phyloP scores from a whole-genome alignment of 371 early-diverging fungal genomes.

The Actinomortierella wolfii region DNA sequence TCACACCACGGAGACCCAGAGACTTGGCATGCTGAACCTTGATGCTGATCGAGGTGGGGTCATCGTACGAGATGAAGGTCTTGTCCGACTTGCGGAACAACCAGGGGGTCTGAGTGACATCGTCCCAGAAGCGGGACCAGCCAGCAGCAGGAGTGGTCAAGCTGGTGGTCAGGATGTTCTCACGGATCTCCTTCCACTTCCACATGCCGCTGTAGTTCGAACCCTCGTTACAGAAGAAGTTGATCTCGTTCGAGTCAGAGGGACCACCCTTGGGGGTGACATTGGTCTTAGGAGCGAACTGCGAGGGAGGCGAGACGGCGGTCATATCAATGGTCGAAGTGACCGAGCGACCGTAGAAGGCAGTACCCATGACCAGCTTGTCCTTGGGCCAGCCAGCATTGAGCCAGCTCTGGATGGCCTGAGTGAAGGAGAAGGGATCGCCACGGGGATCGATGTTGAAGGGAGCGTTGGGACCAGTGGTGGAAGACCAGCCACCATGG shows the following conservation, averaged over 20 bases:
- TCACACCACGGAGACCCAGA: slow-evolving; percentile 62
- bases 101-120: slow-evolving; percentile 72
- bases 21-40: slow-evolving; percentile 63
- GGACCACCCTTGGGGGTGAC: slow-evolving; percentile 58
- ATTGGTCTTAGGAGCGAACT: slow-evolving; percentile 46
- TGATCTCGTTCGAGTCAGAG: slow-evolving; percentile 48
- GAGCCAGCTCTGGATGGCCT: slow-evolving; percentile 62
- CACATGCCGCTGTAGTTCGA: slow-evolving; percentile 51
- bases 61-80: slow-evolving; percentile 69
- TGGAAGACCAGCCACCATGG: slow-evolving; percentile 64
- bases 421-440: slow-evolving; percentile 55
- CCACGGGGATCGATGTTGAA: slow-evolving; percentile 53
- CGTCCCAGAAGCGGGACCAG: slow-evolving; percentile 67
- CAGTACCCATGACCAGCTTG: slow-evolving; percentile 70
- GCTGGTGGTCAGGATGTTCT: slow-evolving; percentile 51
- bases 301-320: slow-evolving; percentile 27
- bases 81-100: slow-evolving; percentile 61
- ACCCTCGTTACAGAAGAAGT: slow-evolving; percentile 39
- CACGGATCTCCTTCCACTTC: slow-evolving; percentile 69
- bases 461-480: slow-evolving; percentile 72
- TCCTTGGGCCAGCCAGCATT: slow-evolving; percentile 62
- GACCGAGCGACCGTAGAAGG: slow-evolving; percentile 72
- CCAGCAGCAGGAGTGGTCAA: slow-evolving; percentile 49
- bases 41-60: slow-evolving; percentile 56
- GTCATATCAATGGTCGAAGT: slow-evolving; percentile 58